These are phyloP conservation scores for Linum usitatissimum DNA, from an alignment of 345 rosid species.

Conservation along the genomic window DNA sequence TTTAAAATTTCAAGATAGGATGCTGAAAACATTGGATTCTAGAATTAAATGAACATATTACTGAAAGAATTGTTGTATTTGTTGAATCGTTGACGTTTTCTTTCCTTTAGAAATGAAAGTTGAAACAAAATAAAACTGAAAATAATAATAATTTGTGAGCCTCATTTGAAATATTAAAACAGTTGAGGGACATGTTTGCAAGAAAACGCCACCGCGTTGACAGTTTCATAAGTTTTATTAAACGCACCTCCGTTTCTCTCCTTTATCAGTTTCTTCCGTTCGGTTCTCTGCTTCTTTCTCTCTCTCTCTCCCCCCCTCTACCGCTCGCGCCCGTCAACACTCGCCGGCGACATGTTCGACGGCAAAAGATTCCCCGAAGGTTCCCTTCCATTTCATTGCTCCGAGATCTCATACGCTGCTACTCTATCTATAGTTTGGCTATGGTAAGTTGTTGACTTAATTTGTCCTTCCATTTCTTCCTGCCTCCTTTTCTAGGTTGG, in stretches of 20 bases:
- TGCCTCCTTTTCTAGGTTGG: too few species aligned
- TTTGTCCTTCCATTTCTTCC: too few species aligned
- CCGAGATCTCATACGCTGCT: conserved; percentile 20
- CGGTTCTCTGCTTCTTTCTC: conserved; percentile 12
- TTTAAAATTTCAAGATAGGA: too few species aligned
- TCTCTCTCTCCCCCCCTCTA: conserved; percentile 13
- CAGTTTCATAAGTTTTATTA: neutral
- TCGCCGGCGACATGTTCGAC: conserved; percentile 32
- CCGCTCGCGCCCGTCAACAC: conserved; percentile 20
- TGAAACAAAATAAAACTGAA: neutral
- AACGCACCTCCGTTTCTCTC: conserved; percentile 4
- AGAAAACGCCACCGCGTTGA: conserved; percentile 4
- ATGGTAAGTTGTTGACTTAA: too few species aligned
- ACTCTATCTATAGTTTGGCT: neutral
- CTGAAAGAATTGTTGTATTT: too few species aligned
- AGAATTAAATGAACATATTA: too few species aligned
- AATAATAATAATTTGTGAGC: neutral
- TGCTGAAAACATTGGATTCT: too few species aligned
- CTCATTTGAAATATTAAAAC: conserved; percentile 5
- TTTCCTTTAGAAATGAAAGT: neutral
- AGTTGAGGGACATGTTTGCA: conserved; percentile 8
- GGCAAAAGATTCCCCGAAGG: conserved; percentile 14
- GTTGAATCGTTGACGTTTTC: too few species aligned
- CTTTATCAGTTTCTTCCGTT: conserved; percentile 11
- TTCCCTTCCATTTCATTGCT: conserved; percentile 9